Evolutionary conservation across 2,329 filamentous ascomycete species (phyloP), one percentile per base, ranked within the genome.

Genomic region (Fusarium veterinarium): DNA sequence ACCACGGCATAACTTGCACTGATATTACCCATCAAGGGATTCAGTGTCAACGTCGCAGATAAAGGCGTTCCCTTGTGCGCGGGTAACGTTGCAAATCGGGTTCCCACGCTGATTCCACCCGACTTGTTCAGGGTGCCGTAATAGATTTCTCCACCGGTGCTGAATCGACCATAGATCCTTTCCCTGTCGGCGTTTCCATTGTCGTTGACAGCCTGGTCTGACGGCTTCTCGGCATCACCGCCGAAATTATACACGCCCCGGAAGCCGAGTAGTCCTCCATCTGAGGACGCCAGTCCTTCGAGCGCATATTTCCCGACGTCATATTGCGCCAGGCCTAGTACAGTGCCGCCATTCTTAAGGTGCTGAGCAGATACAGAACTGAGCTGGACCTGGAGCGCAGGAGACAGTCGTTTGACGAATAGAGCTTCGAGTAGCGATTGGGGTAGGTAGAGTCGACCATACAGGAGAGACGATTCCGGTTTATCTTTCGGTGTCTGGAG

Each of bases 231-330:
- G 13, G 89, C 89, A 72, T 95, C 92, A 23, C 91, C 89, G 19
- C 95, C 95, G 79, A 97, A 98, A 80, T 99, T 98, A 86, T 97
- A 99, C 2, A 99, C 86, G 0, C 95, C 96, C 31, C 95, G 89
- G 69, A 97, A 84, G 19, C 96, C 96, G 74, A 99, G 87, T 14
- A 99, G 86, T 0, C 94, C 94, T 35, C 95, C 97, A 78, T 98
- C 96, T 0, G 95, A 97, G 55, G 94, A 97, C 72, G 95, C 95
- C 30, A 99, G 87, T 30, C 95, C 95, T 79, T 99, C 96, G 1
- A 95, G 88, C 61, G 92, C 94, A 82, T 95, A 98, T 77, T 93
- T 94, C 31, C 95, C 95, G 25, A 91, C 89, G 80, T 98, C 95
- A 76, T 95, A 95, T 79, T 95, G 92, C 69, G 93, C 85, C 71